A percentile compares a stretch with the other conserved stretches of the same genome.
Evolutionary conservation across 2,329 filamentous ascomycete genomes (phyloP).

Genomic region (Colletotrichum incanum): DNA sequence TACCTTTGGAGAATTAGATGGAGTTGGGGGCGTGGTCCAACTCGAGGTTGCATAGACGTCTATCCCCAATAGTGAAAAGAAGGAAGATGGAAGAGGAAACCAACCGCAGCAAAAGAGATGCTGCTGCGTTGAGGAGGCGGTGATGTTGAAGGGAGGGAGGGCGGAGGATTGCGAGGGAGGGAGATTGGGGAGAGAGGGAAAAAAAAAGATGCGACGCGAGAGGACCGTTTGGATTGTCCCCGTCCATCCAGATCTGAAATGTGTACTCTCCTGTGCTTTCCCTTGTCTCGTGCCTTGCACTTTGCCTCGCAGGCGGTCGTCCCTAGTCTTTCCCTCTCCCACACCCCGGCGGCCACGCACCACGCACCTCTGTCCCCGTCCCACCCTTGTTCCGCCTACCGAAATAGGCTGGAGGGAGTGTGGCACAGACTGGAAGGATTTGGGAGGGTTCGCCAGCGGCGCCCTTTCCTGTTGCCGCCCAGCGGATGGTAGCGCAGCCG

Average conservation of each 20-base stretch:
- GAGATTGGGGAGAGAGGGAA: conserved; percentile 10
- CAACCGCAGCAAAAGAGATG: conserved; percentile 5
- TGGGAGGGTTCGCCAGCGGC: conserved; percentile 4
- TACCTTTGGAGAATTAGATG: conserved; percentile 29
- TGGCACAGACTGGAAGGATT: conserved; percentile 34
- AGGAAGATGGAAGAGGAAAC: neutral
- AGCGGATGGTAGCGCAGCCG: conserved; percentile 40
- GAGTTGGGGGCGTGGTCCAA: conserved; percentile 17
- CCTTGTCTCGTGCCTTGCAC: conserved; percentile 3
- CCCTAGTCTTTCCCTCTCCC: neutral
- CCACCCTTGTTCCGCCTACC: conserved; percentile 20
- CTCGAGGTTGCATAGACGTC: conserved; percentile 26
- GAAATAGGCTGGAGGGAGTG: conserved; percentile 33
- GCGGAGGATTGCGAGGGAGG: conserved; percentile 12
- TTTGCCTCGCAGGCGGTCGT: neutral
- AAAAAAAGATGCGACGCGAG: conserved; percentile 1
- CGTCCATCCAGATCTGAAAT: conserved; percentile 18
- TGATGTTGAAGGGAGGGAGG: conserved; percentile 15
- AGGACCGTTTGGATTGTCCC: conserved; percentile 5
- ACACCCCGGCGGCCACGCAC: neutral
- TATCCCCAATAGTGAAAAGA: neutral
- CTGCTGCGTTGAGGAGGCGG: neutral
- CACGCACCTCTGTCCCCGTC: conserved; percentile 11
- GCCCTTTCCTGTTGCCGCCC: conserved; percentile 4
- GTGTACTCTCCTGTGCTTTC: conserved; percentile 18